phyloP scores from a whole-genome alignment of 768 basidiomycete genomes.

The Neoboletus brunneissimus region DNA sequence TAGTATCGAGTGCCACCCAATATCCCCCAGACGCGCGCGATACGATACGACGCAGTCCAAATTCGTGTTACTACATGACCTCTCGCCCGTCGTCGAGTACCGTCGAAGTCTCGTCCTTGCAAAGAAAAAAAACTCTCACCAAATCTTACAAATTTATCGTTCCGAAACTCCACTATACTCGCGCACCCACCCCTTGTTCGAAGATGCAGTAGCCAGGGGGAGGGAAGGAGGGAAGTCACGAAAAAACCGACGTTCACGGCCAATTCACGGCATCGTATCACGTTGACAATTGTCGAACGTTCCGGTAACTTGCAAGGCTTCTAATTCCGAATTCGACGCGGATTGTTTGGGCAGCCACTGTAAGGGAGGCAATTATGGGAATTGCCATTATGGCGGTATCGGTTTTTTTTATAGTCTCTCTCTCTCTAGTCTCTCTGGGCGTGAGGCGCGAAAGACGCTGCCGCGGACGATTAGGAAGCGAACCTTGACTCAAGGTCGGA shows the following conservation, averaged over 20 bases:
- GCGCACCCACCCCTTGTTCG: not conserved
- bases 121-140: not conserved
- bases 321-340: not conserved
- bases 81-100: slow-evolving; percentile 7
- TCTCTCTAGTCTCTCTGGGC: not conserved
- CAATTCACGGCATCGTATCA: slow-evolving; percentile 17
- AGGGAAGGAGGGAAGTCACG: not conserved
- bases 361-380: slow-evolving; percentile 20
- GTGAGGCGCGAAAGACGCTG: not conserved
- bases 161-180: not conserved
- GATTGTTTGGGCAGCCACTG: slow-evolving; percentile 5
- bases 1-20: not conserved
- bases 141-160: not conserved
- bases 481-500: not conserved
- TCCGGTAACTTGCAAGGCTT: slow-evolving; percentile 12
- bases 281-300: not conserved
- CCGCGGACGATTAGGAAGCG: not conserved
- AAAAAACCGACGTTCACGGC: slow-evolving; percentile 4
- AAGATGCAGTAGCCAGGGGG: not conserved
- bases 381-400: slow-evolving; percentile 19
- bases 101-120: not conserved
- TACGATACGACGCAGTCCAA: not conserved
- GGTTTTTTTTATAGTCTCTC: not conserved
- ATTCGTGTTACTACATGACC: too few species aligned
- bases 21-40: not conserved